Conservation (phyloP, 2,329 filamentous ascomycete species). For the Neospermospora avenae region DNA sequence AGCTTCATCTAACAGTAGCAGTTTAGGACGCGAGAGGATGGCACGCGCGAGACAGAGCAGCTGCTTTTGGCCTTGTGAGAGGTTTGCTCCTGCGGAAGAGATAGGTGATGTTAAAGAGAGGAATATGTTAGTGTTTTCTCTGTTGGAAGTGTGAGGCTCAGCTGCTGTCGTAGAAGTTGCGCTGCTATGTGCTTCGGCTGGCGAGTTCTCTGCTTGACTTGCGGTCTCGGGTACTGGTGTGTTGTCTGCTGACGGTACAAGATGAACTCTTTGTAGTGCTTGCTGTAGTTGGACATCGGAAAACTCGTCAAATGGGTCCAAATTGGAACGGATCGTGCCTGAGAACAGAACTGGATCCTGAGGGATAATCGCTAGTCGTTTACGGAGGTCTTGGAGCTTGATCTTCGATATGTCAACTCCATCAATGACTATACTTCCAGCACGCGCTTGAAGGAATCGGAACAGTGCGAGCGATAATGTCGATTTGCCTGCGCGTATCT, state of each 20-base stretch:
- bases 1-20: conserved; percentile 94
- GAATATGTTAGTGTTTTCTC: conserved; percentile 16
- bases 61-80: conserved; percentile 76
- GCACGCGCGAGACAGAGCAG: conserved; percentile 89
- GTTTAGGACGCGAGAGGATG: conserved; percentile 76
- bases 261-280: conserved; percentile 79
- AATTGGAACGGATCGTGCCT: conserved; percentile 19
- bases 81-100: conserved; percentile 57
- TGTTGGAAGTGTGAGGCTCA: conserved; percentile 2
- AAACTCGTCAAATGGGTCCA: conserved; percentile 22
- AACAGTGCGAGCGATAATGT: conserved; percentile 26
- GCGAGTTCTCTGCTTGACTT: not conserved
- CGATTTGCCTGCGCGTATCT: conserved; percentile 30
- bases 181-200: conserved; percentile 2
- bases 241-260: conserved; percentile 51
- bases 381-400: conserved; percentile 31
- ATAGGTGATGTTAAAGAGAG: conserved; percentile 56
- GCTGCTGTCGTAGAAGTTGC: conserved; percentile 10
- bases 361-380: conserved; percentile 33
- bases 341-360: conserved; percentile 80
- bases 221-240: not conserved
- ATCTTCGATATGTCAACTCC: conserved; percentile 33
- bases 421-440: conserved; percentile 40
- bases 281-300: conserved; percentile 64
- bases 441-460: conserved; percentile 28